Percentiles rank a stretch among this genome's conserved stretches.
Evolutionary conservation across 371 early-diverging fungal genomes (phyloP).

Genomic region (Choanephora cucurbitarum): DNA sequence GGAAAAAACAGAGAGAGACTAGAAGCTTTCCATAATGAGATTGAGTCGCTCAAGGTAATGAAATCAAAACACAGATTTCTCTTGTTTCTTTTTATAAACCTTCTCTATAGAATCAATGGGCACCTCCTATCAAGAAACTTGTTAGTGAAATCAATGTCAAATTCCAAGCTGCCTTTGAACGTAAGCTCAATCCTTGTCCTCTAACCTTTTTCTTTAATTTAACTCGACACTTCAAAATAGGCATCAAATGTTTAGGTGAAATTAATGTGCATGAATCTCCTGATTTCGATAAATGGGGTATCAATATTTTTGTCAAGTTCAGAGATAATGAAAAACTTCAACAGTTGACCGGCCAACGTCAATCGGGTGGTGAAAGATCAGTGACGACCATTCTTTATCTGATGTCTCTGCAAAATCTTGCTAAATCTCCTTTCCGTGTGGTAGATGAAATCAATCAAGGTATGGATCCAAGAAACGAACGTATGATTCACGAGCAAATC

Average conservation of each 20-base stretch:
- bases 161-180: conserved; percentile 77
- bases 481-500: conserved; percentile 93
- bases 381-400: conserved; percentile 98
- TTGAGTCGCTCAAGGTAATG: conserved; percentile 37
- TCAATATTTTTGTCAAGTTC: conserved; percentile 94
- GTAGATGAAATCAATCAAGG: conserved; percentile 99
- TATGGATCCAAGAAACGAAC: conserved; percentile 99
- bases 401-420: conserved; percentile 91
- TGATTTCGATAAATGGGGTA: conserved; percentile 93
- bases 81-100: neutral
- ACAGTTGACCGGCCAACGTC: conserved; percentile 87
- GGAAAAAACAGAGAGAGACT: conserved; percentile 30
- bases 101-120: conserved; percentile 62
- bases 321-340: conserved; percentile 88
- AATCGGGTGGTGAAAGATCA: conserved; percentile 98
- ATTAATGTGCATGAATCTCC: conserved; percentile 70
- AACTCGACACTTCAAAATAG: no score
- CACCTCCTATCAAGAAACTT: conserved; percentile 58
- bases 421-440: conserved; percentile 94
- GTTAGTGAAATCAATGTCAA: conserved; percentile 65
- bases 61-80: neutral
- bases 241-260: conserved; percentile 91
- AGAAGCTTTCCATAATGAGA: conserved; percentile 32
- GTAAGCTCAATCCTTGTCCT: conserved; percentile 35
- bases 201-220: no score